A percentile compares a stretch with the other conserved stretches of the same genome.
phyloP scores from a whole-genome alignment of 768 basidiomycete species.

The Boletales sp. region DNA sequence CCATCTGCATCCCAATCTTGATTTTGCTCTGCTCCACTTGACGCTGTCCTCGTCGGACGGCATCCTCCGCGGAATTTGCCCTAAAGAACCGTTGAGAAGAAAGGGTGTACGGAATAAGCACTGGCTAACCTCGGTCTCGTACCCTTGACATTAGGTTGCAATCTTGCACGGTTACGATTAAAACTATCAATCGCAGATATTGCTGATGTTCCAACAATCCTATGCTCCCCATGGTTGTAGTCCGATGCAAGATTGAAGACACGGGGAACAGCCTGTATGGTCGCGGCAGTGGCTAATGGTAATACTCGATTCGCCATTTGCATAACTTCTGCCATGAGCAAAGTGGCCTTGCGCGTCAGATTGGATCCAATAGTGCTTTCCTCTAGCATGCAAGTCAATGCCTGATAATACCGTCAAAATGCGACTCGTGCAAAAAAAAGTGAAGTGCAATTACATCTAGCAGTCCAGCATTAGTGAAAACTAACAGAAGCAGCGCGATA shows the following conservation, averaged over 20 bases:
- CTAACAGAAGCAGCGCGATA: slow-evolving; percentile 76
- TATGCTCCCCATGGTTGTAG: slow-evolving; percentile 70
- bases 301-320: slow-evolving; percentile 85
- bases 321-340: slow-evolving; percentile 88
- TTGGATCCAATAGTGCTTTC: slow-evolving; percentile 70
- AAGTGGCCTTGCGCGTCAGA: slow-evolving; percentile 84
- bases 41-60: slow-evolving; percentile 81
- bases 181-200: slow-evolving; percentile 89
- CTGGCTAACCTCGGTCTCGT: slow-evolving; percentile 59
- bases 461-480: slow-evolving; percentile 85
- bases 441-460: slow-evolving; percentile 60
- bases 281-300: slow-evolving; percentile 76
- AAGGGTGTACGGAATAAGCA: background rate
- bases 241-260: slow-evolving; percentile 84
- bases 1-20: slow-evolving; percentile 91
- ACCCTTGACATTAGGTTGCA: slow-evolving; percentile 59
- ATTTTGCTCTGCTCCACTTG: slow-evolving; percentile 89
- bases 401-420: slow-evolving; percentile 42
- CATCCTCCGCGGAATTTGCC: slow-evolving; percentile 82
- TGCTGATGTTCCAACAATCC: slow-evolving; percentile 81
- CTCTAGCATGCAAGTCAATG: slow-evolving; percentile 80
- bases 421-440: background rate
- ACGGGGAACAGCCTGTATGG: slow-evolving; percentile 81
- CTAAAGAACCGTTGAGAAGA: slow-evolving; percentile 29
- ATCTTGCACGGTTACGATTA: slow-evolving; percentile 79